Conservation (phyloP, 225 moss, liverwort and hornwort species). For the Lunularia cruciata region DNA sequence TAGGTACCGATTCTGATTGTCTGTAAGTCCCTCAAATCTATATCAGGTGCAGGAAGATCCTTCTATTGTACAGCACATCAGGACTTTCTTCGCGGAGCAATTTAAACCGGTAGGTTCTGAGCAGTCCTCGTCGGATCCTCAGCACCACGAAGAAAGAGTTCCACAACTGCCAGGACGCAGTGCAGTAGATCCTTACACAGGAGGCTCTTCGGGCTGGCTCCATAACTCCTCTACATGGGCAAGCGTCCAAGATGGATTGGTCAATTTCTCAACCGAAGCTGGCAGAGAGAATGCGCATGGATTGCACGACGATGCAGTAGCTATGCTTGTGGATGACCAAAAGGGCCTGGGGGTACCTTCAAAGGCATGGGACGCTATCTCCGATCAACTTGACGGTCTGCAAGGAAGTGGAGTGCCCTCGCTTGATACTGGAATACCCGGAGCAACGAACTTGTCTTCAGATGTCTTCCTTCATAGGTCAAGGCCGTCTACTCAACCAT, state of each 20-base stretch:
- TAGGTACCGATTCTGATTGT: no score
- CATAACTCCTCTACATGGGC: constrained; percentile 16
- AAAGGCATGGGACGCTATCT: constrained; percentile 32
- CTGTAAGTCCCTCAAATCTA: no score
- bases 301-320: constrained; percentile 30
- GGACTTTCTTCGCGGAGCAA: constrained; percentile 59
- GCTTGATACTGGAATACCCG: constrained; percentile 20
- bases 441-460: constrained; percentile 15
- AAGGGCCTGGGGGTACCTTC: constrained; percentile 16
- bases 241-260: constrained; percentile 11
- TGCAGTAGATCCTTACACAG: constrained; percentile 14
- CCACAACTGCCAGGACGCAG: constrained; percentile 23
- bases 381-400: constrained; percentile 27
- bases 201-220: constrained; percentile 23
- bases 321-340: constrained; percentile 37
- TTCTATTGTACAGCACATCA: constrained; percentile 55
- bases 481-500: not conserved
- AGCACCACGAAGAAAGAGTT: constrained; percentile 21
- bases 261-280: constrained; percentile 12
- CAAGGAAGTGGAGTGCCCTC: constrained; percentile 25
- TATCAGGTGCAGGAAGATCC: constrained; percentile 65
- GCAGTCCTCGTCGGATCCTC: constrained; percentile 38
- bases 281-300: constrained; percentile 17
- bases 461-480: constrained; percentile 19
- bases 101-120: constrained; percentile 37